Evolutionary conservation across 2,329 filamentous ascomycete species (phyloP).

Genomic region (Oidium heveae): DNA sequence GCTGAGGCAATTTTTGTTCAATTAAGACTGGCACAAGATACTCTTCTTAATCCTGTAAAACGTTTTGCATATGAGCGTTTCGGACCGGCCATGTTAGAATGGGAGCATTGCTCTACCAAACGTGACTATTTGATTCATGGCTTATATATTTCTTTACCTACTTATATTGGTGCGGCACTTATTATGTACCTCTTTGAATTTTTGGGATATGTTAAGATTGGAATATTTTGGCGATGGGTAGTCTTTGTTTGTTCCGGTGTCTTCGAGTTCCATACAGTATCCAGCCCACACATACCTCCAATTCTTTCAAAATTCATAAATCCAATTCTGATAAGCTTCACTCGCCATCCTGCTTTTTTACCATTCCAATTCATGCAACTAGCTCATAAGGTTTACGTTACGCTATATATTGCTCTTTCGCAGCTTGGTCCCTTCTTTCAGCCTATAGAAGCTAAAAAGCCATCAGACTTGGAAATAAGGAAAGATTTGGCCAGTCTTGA

Average conservation of each 20-base stretch:
- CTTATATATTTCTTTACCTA: constrained; percentile 30
- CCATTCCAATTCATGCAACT: constrained; percentile 68
- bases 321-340: constrained; percentile 16
- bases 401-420: constrained; percentile 58
- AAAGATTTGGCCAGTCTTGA: constrained; percentile 46
- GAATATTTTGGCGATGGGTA: constrained; percentile 39
- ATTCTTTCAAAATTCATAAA: constrained; percentile 21
- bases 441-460: constrained; percentile 3
- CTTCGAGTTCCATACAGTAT: constrained; percentile 31
- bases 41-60: constrained; percentile 47
- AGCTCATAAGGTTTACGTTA: constrained; percentile 50
- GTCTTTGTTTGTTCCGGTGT: constrained; percentile 25
- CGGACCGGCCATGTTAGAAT: constrained; percentile 43
- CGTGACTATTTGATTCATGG: constrained; percentile 50
- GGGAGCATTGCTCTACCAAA: constrained; percentile 40
- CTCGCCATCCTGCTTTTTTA: constrained; percentile 35
- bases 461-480: constrained; percentile 20
- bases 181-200: constrained; percentile 35
- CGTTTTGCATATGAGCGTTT: constrained; percentile 81
- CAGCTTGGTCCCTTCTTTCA: constrained; percentile 48
- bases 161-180: constrained; percentile 32
- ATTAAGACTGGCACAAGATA: constrained; percentile 63
- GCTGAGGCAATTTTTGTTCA: constrained; percentile 43
- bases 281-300: constrained; percentile 25
- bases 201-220: constrained; percentile 42